Evolutionary conservation across 768 basidiomycete species (phyloP), one percentile per base, ranked within the genome.

Genomic region (Pulveroboletus sp.): DNA sequence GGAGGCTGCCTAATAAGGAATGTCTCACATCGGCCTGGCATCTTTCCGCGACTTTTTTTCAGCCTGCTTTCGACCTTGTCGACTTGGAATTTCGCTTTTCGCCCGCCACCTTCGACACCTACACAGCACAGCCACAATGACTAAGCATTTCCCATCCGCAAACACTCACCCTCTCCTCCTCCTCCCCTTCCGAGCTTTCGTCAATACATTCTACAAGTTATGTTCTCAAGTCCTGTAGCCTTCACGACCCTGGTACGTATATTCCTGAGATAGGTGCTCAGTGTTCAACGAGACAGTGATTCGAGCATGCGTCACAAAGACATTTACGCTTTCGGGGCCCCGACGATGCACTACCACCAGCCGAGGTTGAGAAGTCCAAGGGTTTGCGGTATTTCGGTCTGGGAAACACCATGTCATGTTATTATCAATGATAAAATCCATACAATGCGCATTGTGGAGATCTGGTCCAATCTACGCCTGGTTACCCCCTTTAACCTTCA

Each of bases 361-460:
- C 2, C 27, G 11, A 9, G 27, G 9, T 11, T 11, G 9, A 29
- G 27, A 29, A 7, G 2, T 73, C 13, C 61, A 76, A 24, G 70
- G 67, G 2, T 69, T 72, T n/a, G 55, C 63, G 4, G 48, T 71
- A 10, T 81, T 80, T 6, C 68, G 72, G 0, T 70, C 27, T 11
- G 27, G 27, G 9, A 29, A 29, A 29, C 27, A 29, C 27, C 65
- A 68, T 68, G 13, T 53, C 58, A 19, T 63, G 63, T 22, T 67
- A 54, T 58, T 5, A 29, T 56, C 10, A 35, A 55, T n/a, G 55
- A 40, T 12, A 43, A 51, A 20, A 35, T 6, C 26, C 40, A 42
- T n/a, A 68, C 72, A 43, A 77, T 71, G 47, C 71, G 80, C 30
- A 75, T 43, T 7, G 71, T 86, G 0, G 84, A 85, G 64, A 64